phyloP scores from a whole-genome alignment of 441 rosid genomes.

The Euphorbia celastroides region DNA sequence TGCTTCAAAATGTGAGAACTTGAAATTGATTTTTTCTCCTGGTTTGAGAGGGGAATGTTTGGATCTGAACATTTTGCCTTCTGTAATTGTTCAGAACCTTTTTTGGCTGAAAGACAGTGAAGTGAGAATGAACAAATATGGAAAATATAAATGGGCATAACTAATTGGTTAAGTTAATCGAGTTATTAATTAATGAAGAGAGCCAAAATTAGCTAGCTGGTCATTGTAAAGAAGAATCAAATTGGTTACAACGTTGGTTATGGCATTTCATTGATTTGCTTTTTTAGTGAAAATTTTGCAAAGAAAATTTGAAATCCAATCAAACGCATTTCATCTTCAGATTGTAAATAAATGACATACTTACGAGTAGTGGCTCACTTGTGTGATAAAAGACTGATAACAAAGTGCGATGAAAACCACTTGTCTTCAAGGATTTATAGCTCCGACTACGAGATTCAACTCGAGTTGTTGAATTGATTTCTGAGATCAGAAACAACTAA shows the following conservation, averaged over 20 bases:
- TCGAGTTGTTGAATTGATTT: too few species aligned
- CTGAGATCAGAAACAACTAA: too few species aligned
- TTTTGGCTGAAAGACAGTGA: not conserved
- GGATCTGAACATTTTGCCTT: constrained; percentile 38
- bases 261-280: not conserved
- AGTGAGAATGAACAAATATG: not conserved
- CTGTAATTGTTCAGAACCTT: not conserved
- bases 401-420: too few species aligned
- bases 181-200: not conserved
- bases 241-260: constrained; percentile 23
- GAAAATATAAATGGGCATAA: not conserved
- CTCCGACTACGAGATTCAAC: too few species aligned
- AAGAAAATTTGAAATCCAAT: too few species aligned
- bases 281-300: not conserved
- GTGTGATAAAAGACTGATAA: too few species aligned
- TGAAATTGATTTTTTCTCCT: constrained; percentile 45
- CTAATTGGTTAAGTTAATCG: not conserved
- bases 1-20: constrained; percentile 42
- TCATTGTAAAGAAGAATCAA: constrained; percentile 32
- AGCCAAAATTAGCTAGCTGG: constrained; percentile 28
- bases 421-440: too few species aligned
- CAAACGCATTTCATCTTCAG: too few species aligned
- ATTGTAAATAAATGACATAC: too few species aligned
- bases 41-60: constrained; percentile 21
- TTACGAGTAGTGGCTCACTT: too few species aligned